These are phyloP conservation scores for Chamaecyparis obtusa DNA, from an alignment of 75 land plant genomes.

Conservation along the genomic window DNA sequence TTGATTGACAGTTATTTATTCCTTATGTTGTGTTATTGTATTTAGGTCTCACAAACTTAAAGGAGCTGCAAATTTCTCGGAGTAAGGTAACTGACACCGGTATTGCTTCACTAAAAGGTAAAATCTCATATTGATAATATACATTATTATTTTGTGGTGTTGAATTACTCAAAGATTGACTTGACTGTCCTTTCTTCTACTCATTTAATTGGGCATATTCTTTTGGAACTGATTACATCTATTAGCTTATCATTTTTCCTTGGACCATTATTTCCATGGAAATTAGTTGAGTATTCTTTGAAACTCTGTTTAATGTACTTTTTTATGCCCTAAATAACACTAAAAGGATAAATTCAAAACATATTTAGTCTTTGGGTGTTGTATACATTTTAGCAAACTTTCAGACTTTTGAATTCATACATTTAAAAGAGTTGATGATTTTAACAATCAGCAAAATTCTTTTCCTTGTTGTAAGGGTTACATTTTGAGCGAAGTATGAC, in stretches of 20 bases:
- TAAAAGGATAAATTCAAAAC: background rate
- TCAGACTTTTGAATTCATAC: too few relatives aligned
- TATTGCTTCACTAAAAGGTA: conserved; percentile 79
- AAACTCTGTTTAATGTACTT: background rate
- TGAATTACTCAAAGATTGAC: background rate
- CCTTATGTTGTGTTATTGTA: conserved; percentile 3
- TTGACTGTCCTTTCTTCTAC: background rate
- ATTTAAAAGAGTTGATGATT: background rate
- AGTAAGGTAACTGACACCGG: conserved; percentile 80
- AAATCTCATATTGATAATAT: background rate
- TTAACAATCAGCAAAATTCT: background rate
- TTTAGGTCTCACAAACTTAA: conserved; percentile 73
- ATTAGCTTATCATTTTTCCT: background rate
- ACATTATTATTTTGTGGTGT: background rate
- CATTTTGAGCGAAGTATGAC: background rate
- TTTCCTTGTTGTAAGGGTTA: background rate
- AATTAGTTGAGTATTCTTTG: background rate
- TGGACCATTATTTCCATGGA: background rate
- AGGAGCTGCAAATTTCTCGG: conserved; percentile 73
- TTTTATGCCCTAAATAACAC: background rate
- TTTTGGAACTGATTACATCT: background rate
- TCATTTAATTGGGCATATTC: background rate
- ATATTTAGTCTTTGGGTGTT: background rate
- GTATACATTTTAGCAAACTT: background rate
- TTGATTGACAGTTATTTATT: background rate